Evolutionary conservation across 169 alveolate species (phyloP).

Genomic region (Eimeria maxima): DNA sequence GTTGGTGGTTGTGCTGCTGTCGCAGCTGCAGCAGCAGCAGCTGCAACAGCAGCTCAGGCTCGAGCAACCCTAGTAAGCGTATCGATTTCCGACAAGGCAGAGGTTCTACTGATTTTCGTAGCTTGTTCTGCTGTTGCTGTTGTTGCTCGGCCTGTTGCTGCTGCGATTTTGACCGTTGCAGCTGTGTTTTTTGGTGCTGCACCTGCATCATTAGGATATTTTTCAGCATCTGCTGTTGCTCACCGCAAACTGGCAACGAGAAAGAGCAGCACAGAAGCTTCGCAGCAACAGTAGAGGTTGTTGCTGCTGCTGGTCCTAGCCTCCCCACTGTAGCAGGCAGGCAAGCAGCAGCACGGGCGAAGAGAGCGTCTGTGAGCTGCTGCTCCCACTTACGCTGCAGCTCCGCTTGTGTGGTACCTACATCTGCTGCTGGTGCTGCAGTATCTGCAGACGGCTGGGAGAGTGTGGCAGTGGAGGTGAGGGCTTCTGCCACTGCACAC

Average conservation of each 20-base stretch:
- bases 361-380: not conserved
- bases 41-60: slow-evolving; percentile 25
- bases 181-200: no score
- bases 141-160: not conserved
- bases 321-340: not conserved
- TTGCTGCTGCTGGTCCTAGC: not conserved
- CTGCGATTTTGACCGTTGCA: not conserved
- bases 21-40: slow-evolving; percentile 14
- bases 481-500: slow-evolving; percentile 28
- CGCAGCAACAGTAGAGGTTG: not conserved
- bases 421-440: not conserved
- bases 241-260: not conserved
- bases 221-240: slow-evolving; percentile 1
- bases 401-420: not conserved
- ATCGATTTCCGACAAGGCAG: not conserved
- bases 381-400: not conserved
- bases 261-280: not conserved
- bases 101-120: not conserved
- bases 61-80: not conserved
- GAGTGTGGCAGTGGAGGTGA: not conserved
- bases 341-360: not conserved
- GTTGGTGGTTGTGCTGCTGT: not conserved
- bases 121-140: not conserved
- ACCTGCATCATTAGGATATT: not conserved
- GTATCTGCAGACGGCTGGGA: no score